Percentiles rank a stretch among this genome's conserved stretches.
Evolutionary conservation across 1,284 basidiomycete species (phyloP).

Genomic region (Ceratobasidium papillatum): DNA sequence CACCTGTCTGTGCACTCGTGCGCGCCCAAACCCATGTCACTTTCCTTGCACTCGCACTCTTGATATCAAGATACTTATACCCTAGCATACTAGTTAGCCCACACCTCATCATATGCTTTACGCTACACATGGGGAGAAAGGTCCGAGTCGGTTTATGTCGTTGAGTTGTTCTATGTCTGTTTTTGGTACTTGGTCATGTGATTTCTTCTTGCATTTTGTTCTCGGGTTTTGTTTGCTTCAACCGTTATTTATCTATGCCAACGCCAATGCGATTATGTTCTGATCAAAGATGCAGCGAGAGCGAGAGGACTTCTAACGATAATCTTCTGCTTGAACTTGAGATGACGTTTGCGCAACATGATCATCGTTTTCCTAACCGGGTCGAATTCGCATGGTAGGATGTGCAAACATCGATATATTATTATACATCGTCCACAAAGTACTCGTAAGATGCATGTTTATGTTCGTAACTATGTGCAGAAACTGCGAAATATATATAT

Average conservation of each 20-base stretch:
- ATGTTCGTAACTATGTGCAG: conserved; percentile 18
- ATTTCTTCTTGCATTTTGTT: conserved; percentile 17
- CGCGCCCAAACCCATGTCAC: conserved; percentile 36
- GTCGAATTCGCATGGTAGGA: neutral
- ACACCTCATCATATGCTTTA: conserved; percentile 25
- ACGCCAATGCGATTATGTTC: conserved; percentile 35
- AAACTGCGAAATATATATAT: conserved; percentile 15
- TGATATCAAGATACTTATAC: conserved; percentile 41
- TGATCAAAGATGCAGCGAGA: neutral
- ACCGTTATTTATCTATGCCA: conserved; percentile 25
- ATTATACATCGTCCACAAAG: neutral
- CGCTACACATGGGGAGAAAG: neutral
- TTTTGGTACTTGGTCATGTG: conserved; percentile 26
- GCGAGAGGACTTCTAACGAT: no score
- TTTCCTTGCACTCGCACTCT: conserved; percentile 24
- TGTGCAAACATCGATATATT: neutral
- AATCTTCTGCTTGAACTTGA: no score
- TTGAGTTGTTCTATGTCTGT: conserved; percentile 10
- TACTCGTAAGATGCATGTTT: neutral
- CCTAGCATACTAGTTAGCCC: conserved; percentile 38
- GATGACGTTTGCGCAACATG: no score
- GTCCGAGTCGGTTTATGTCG: neutral
- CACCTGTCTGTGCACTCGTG: conserved; percentile 32
- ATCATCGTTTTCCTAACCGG: no score
- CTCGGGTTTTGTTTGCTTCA: conserved; percentile 13